Evolutionary conservation across 2,329 filamentous ascomycete species (phyloP), one percentile per base, ranked within the genome.

Genomic region (Botryotinia narcissicola): DNA sequence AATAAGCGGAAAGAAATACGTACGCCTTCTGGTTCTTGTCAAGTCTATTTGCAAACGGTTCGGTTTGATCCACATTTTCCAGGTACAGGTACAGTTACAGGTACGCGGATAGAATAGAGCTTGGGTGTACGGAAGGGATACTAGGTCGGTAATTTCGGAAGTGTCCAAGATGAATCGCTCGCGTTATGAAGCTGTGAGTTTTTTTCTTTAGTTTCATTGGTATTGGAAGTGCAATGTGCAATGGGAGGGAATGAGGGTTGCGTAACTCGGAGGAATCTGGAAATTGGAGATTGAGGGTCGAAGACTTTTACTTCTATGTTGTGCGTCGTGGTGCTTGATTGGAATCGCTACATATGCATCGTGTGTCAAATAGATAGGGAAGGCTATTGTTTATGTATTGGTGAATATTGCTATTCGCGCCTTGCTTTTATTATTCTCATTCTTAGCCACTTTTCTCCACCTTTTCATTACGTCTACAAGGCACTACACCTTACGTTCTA

Each of bases 151-250:
- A 46, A 7, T 35, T 22, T 32, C 2, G 62, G 42, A n/a, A 46
- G 37, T 14, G 42, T 42, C n/a, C 29, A 59, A 62, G 40, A 79
- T 79, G 78, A 78, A 64, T 75, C 74, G 77, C 4, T 70, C 75
- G 57, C 74, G 77, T 51, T 80, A 79, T 68, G 77, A 80, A 64
- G 70, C 75, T 9, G 78, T 79, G 73, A 71, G 77, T 77, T 51
- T 10, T 60, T 72, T 29, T 22, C 42, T 66, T 59, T 14, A 7
- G 25, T 20, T 20, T 35, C 1, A 25, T 44, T 72, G 48, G 8
- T 37, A 16, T 40, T n/a, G 25, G 22, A 16, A 5, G 35, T 16
- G 35, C 22, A 37, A 40, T 42, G 35, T 14, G 51, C 51, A 25
- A 40, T 42, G 37, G 35, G 14, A 42, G 35, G 12, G 14, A 14